Base-by-base conservation (phyloP, 2,329 filamentous ascomycete species). In the Ophiostoma angusticollis region DNA sequence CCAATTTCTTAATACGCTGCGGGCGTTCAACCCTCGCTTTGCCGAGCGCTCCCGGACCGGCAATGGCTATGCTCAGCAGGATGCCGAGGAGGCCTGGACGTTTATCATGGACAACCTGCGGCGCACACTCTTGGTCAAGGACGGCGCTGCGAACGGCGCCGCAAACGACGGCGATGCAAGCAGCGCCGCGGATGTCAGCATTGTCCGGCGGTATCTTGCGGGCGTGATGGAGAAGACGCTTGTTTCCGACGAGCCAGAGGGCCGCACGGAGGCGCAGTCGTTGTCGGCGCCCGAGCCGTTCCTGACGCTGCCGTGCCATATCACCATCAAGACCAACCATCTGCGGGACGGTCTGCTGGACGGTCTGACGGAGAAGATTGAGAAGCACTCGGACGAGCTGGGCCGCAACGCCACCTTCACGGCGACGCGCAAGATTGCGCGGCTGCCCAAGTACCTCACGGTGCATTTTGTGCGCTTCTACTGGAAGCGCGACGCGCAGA, bases 381-480 rank as follows among this genome's bases (percentile, higher is more conserved):
- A 96, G 64, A 98, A 98, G 68, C 72, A 69, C 40, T 96, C 87
- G 0, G 74, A 80, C 30, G 70, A 72, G 3, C 70, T 98, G 7
- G 84, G 70, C 41, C 76, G 84, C 31, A 78, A 94, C 54, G 81
- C 84, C 8, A 61, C 74, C 3, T 98, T 94, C 61, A 95, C 86
- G 35, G 94, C 94, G 62, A 82, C 73, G 4, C 91, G 85, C n/a
- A 77, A 80, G 54, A 93, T 98, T 51, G 76, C 87, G 9, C 80
- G 89, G 16, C 67, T 95, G 35, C 91, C 91, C 14, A 93, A 94
- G 59, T 95, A 98, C 57, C 71, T 98, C 31, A 91, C 91, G 0
- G 84, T 98, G 4, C 91, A 98, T 60, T 94, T 98, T 58, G 84
- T 98, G 41, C 84, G 91, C 47, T 98, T 98, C 65, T 95, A 89